A percentile compares a stretch with the other conserved stretches of the same genome.
These are phyloP conservation scores for Hysterium pulicare DNA, from an alignment of 2,329 filamentous ascomycete species.

Conservation along the genomic window DNA sequence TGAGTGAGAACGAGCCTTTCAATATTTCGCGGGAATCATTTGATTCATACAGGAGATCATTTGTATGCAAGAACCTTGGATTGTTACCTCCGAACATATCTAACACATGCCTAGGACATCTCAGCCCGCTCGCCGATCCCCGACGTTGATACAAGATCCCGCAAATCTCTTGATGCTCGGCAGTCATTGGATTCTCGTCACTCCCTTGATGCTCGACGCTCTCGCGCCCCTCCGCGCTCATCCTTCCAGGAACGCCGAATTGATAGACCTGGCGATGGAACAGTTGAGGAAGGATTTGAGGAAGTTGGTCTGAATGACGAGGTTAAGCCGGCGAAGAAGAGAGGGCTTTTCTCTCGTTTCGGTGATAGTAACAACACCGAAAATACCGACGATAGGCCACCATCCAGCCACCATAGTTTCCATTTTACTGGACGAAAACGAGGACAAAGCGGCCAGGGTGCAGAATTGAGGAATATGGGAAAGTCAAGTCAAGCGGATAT, in stretches of 20 bases:
- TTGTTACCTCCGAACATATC: too few species aligned
- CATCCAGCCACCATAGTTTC: slow-evolving; percentile 55
- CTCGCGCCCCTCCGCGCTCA: slow-evolving; percentile 59
- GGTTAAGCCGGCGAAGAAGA: slow-evolving; percentile 66
- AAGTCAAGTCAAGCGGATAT: slow-evolving; percentile 10
- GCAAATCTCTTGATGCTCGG: slow-evolving; percentile 75
- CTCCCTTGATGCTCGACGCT: slow-evolving; percentile 72
- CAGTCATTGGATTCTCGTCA: slow-evolving; percentile 57
- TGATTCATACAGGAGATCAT: slow-evolving; percentile 92
- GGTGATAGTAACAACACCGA: slow-evolving; percentile 51
- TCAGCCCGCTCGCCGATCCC: slow-evolving; percentile 77
- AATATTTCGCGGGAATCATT: slow-evolving; percentile 96
- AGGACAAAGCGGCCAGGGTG: slow-evolving; percentile 65
- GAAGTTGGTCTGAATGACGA: slow-evolving; percentile 86
- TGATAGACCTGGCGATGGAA: slow-evolving; percentile 57
- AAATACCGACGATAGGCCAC: slow-evolving; percentile 40
- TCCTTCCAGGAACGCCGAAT: slow-evolving; percentile 57
- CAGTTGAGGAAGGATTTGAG: slow-evolving; percentile 78
- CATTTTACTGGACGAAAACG: slow-evolving; percentile 70
- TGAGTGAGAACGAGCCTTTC: slow-evolving; percentile 86
- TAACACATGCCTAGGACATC: slow-evolving; percentile 64
- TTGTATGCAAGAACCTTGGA: slow-evolving; percentile 76
- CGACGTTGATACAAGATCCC: slow-evolving; percentile 56
- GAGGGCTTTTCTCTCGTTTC: slow-evolving; percentile 77
- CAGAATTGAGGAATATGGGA: slow-evolving; percentile 67